Base-by-base conservation (phyloP, 768 basidiomycete species). In the Pleurotus djamor region DNA sequence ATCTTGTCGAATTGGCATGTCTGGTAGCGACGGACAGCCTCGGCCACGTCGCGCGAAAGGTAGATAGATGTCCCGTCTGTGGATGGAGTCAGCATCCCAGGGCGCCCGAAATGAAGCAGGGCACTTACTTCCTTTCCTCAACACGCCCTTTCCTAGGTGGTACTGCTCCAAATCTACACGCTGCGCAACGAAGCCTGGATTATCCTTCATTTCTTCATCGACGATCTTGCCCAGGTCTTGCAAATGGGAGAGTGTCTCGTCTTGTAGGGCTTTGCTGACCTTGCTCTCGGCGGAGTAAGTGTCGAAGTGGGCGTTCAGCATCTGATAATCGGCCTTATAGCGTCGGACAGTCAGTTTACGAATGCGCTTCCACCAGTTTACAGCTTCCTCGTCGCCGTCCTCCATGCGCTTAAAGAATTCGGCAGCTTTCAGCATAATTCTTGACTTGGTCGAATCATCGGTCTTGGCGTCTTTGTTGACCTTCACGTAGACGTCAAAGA, bases 1-100 rank as follows among this genome's bases (percentile, higher is more conserved):
- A 79, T 77, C 71, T 87, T 86, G 79, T 92, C 87, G 61, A 89
- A 89, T 37, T 83, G 75, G 74, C 87, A 88, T 66, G 83, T 80
- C 59, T 87, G 80, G 72, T 79, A 86, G 57, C 89, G 83, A 71
- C 89, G 85, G 59, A 82, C 79, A 1, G 89, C 88, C 4, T 84
- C 91, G 51, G 83, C 89, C 49, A 92, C 85, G 68, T 92, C 90
- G 13, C 90, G 85, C 5, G 86, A 86, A 48, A 89, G 79, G 69
- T 90, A 89, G 45, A 77, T 76, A 10, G 72, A 67, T 2, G 75
- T 77, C 12, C 78, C 78, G 57, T 79, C 78, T 77, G 62, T 32
- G 17, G 10, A 35, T 41, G n/a, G 4, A 1, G 12, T 37, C 36
- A 33, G 14, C 43, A 41, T 12, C 28, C 38, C 49, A 37, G n/a